These are phyloP conservation scores for Novakomyces olei DNA, from an alignment of 805 yeast genomes.

Conservation along the genomic window DNA sequence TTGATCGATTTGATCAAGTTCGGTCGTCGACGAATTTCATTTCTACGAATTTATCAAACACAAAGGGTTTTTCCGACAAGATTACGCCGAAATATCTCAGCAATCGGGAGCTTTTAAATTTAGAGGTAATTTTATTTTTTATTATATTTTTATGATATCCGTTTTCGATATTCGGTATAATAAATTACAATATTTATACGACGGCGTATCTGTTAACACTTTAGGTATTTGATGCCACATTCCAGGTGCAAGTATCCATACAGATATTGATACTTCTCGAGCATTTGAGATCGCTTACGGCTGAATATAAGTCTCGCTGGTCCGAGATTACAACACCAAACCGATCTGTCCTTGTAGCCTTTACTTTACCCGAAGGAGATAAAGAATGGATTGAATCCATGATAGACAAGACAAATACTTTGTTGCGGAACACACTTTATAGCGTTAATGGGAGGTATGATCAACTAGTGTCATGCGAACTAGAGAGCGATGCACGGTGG, in stretches of 20 bases:
- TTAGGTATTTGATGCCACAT: not conserved
- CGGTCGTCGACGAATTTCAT: not conserved
- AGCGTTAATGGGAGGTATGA: slow-evolving; percentile 5
- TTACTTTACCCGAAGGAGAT: slow-evolving; percentile 8
- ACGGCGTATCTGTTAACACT: not conserved
- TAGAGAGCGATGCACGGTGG: slow-evolving; percentile 14
- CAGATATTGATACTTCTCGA: slow-evolving; percentile 1
- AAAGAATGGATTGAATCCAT: slow-evolving; percentile 8
- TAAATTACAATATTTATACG: not conserved
- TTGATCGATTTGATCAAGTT: slow-evolving; percentile 4
- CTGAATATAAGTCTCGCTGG: not conserved
- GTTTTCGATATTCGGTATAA: too few relatives aligned
- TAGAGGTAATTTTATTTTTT: not conserved
- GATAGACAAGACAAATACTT: not conserved
- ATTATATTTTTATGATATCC: too few relatives aligned
- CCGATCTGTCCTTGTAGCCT: slow-evolving; percentile 11
- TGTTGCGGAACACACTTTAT: slow-evolving; percentile 1
- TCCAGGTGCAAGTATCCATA: not conserved
- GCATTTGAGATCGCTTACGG: not conserved
- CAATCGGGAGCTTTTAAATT: not conserved
- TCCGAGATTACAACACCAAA: slow-evolving; percentile 4
- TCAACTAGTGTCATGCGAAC: slow-evolving; percentile 9
- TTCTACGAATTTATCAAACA: not conserved
- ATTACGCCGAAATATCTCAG: slow-evolving; percentile 5
- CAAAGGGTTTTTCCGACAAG: slow-evolving; percentile 6